These are phyloP conservation scores for Xylariaceae sp. DNA, from an alignment of 2,329 filamentous ascomycete genomes.

Conservation along the genomic window DNA sequence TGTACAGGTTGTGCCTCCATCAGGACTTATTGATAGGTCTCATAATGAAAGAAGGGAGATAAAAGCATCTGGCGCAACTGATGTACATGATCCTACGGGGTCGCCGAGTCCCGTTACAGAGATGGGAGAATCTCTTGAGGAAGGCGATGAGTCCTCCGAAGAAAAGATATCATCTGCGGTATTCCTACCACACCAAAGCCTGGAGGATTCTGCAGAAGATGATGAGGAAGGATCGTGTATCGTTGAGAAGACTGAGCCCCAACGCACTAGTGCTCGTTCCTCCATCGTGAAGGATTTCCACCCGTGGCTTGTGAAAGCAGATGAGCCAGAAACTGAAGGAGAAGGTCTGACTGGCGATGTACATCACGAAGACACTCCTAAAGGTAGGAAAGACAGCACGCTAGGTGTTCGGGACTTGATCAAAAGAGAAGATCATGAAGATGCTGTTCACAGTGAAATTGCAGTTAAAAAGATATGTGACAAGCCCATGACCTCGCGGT, in stretches of 20 bases:
- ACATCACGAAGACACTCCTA: constrained; percentile 27
- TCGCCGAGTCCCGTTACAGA: constrained; percentile 37
- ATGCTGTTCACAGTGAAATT: constrained; percentile 39
- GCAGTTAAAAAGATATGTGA: constrained; percentile 34
- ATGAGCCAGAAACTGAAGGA: constrained; percentile 41
- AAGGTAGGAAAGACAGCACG: constrained; percentile 24
- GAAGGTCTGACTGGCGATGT: constrained; percentile 34
- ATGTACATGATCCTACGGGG: constrained; percentile 29
- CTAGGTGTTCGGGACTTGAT: constrained; percentile 30
- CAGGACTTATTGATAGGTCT: constrained; percentile 5
- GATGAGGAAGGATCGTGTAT: constrained; percentile 23
- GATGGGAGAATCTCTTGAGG: constrained; percentile 37
- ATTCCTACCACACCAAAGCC: constrained; percentile 69
- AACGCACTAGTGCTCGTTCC: constrained; percentile 30
- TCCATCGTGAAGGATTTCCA: constrained; percentile 36
- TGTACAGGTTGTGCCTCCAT: constrained; percentile 5
- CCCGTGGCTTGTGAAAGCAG: constrained; percentile 55
- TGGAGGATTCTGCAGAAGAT: constrained; percentile 35
- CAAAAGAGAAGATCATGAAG: constrained; percentile 35
- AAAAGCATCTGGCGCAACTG: constrained; percentile 8
- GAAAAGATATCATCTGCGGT: constrained; percentile 84
- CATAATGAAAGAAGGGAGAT: constrained; percentile 13
- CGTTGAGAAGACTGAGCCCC: constrained; percentile 24
- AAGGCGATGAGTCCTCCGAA: constrained; percentile 61
- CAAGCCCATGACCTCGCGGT: constrained; percentile 32